Evolutionary conservation across 176 grass and related monocot species (phyloP).

Genomic region (Eleusine coracana): DNA sequence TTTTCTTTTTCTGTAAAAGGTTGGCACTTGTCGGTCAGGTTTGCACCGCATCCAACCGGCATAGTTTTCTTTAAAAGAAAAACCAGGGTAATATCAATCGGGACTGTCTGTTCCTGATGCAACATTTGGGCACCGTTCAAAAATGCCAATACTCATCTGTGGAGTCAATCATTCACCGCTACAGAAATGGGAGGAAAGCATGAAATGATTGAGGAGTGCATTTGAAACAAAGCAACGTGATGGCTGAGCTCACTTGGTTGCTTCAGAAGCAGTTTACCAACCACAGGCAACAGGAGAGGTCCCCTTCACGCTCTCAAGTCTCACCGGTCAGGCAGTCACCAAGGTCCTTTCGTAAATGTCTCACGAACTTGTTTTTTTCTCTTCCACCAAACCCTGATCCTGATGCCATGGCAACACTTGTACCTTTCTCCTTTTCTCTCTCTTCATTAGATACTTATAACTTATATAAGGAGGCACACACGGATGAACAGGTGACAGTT

Average conservation of each 20-base stretch:
- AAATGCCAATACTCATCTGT: not conserved
- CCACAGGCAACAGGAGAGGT: slow-evolving; percentile 37
- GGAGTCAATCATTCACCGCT: slow-evolving; percentile 11
- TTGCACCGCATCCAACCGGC: not conserved
- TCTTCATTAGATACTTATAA: too few species aligned
- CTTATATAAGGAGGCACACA: slow-evolving; percentile 28
- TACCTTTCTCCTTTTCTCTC: not conserved
- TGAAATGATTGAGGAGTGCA: slow-evolving; percentile 93
- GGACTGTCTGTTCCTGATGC: not conserved
- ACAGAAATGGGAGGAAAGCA: slow-evolving; percentile 28
- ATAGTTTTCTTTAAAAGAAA: not conserved
- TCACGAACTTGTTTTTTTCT: slow-evolving; percentile 39
- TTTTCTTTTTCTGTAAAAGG: not conserved
- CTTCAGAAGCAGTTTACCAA: slow-evolving; percentile 58
- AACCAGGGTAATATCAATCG: not conserved
- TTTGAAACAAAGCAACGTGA: slow-evolving; percentile 73
- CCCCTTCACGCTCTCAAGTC: slow-evolving; percentile 44
- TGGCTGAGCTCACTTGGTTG: slow-evolving; percentile 50
- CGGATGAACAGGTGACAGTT: not conserved
- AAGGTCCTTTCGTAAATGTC: slow-evolving; percentile 25
- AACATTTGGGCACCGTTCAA: not conserved
- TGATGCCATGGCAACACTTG: slow-evolving; percentile 42
- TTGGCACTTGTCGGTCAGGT: not conserved
- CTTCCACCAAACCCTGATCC: slow-evolving; percentile 28
- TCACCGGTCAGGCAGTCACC: slow-evolving; percentile 40